Evolutionary conservation across 345 rosid genomes (phyloP).

Genomic region (Populus simonii): DNA sequence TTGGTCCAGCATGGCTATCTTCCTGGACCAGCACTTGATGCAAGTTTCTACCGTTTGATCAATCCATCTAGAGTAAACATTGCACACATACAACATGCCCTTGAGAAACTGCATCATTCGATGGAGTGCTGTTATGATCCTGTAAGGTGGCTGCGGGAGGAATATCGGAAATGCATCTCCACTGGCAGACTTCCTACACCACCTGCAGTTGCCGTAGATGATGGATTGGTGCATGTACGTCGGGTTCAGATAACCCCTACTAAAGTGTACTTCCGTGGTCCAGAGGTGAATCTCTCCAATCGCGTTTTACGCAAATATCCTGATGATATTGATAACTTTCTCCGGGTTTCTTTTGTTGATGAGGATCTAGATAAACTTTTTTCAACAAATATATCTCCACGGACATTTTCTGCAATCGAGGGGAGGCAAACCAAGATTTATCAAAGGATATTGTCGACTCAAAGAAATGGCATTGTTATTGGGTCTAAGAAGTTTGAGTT

Average conservation of each 20-base stretch:
- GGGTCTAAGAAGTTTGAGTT: conserved; percentile 46
- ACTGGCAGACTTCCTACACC: conserved; percentile 20
- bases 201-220: conserved; percentile 30
- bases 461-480: conserved; percentile 43
- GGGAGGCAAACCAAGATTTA: conserved; percentile 31
- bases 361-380: conserved; percentile 45
- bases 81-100: conserved; percentile 37
- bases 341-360: conserved; percentile 46
- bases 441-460: conserved; percentile 38
- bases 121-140: conserved; percentile 50
- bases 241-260: conserved; percentile 52
- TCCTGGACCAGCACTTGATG: conserved; percentile 42
- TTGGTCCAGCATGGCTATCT: conserved; percentile 50
- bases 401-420: neutral
- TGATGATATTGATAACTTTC: conserved; percentile 37
- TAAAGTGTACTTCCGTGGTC: conserved; percentile 48
- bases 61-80: conserved; percentile 19
- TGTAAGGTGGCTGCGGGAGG: conserved; percentile 36
- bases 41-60: conserved; percentile 29
- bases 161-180: neutral
- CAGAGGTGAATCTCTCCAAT: conserved; percentile 52
- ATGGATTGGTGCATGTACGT: conserved; percentile 40
- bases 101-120: conserved; percentile 29
- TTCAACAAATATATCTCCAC: conserved; percentile 23
- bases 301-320: conserved; percentile 45